Evolutionary conservation across 495 filamentous ascomycete genomes (phyloP), one percentile per base, ranked within the genome.

Genomic region (Hyaloscypha finlandica): DNA sequence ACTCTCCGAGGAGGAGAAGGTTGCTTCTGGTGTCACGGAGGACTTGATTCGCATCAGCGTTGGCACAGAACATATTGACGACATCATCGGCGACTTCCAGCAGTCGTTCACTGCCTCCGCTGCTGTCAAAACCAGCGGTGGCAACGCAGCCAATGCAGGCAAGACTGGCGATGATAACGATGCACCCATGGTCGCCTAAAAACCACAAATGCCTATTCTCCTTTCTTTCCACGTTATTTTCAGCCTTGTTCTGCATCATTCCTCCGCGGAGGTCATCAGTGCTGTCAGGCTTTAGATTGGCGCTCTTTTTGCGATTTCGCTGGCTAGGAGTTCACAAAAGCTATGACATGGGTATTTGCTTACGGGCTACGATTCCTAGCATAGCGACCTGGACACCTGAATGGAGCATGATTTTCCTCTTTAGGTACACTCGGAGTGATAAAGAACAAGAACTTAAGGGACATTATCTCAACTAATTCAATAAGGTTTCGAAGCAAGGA

Each of bases 1-100:
- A 79, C 84, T 98, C 37, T 86, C 81, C 19, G 92, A 96, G 14
- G 84, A 93, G 76, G 95, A 99, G 83, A 89, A 88, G 76, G 73
- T 84, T 25, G 87, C 84, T 73, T 93, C 90, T 16, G 95, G 95
- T 64, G 92, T 94, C 6, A 94, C 92, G 3, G 92, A 79, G 80
- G 95, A 99, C 76, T 86, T 91, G 14, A 97, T 99, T 79, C 90
- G 95, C 65, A 96, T 98, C 74, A 98, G 96, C 0, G 94, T 99
- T 68, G 95, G 95, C 56, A 97, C 90, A 0, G 95, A 99, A 81
- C 92, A 98, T 77, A 97, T 99, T 73, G 94, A 97, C 80, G 95
- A 99, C 74, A 99, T 99, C 71, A 94, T 98, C 74, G 89, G 87
- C 59, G 95, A 99, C 78, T 98, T 99, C 74, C 88, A 92, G 73